These are phyloP conservation scores for Vigna unguiculata DNA, from an alignment of 306 rosid species.

Conservation along the genomic window DNA sequence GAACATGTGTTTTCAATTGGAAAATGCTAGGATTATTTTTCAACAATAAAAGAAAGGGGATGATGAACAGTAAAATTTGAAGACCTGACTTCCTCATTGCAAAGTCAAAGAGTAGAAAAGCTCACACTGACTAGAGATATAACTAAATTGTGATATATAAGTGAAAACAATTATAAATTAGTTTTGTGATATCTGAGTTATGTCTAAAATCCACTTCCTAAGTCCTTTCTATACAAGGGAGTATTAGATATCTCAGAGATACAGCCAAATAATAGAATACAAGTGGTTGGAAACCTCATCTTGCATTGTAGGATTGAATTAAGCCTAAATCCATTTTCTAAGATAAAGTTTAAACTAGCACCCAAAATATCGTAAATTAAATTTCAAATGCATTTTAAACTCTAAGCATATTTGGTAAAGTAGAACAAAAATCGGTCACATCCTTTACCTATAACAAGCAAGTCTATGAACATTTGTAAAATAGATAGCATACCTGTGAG, in stretches of 20 bases:
- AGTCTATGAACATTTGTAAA: constrained; percentile 13
- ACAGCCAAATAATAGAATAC: no score
- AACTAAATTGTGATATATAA: no score
- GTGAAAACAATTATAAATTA: no score
- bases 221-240: no score
- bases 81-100: constrained; percentile 26
- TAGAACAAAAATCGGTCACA: background rate
- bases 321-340: no score
- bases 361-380: background rate
- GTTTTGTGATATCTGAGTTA: no score
- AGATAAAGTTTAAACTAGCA: background rate
- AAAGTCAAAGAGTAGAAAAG: background rate
- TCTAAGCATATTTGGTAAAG: constrained; percentile 1
- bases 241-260: no score
- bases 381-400: constrained; percentile 15
- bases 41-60: background rate
- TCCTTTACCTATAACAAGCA: constrained; percentile 15
- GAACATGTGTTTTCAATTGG: background rate
- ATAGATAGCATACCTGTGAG: constrained; percentile 69
- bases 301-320: no score
- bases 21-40: background rate
- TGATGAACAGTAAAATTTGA: background rate
- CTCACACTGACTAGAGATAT: no score
- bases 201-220: no score
- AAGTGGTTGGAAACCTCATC: no score